These are phyloP conservation scores for Fusarium mangiferae DNA, from an alignment of 2,329 filamentous ascomycete species.

Conservation along the genomic window DNA sequence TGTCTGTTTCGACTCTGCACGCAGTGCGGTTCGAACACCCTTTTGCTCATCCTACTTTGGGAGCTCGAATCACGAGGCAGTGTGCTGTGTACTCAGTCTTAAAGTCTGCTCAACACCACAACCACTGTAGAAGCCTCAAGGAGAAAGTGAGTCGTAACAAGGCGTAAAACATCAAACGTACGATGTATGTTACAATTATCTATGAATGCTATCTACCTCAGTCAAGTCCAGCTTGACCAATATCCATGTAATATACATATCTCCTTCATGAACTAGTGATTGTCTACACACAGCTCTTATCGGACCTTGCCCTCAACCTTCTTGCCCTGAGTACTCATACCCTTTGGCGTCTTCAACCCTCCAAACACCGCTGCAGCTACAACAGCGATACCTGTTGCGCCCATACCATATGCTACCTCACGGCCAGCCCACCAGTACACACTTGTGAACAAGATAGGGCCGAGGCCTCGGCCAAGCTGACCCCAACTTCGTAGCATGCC, in stretches of 20 bases:
- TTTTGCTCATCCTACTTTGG: not conserved
- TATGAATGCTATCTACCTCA: not conserved
- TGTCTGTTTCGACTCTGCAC: not conserved
- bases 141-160: not conserved
- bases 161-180: not conserved
- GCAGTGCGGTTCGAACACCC: not conserved
- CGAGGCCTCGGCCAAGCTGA: constrained; percentile 87
- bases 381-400: constrained; percentile 80
- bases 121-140: not conserved
- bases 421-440: constrained; percentile 99
- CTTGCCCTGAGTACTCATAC: constrained; percentile 30
- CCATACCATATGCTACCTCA: constrained; percentile 83
- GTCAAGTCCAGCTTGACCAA: constrained; percentile 34
- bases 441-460: constrained; percentile 90
- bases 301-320: constrained; percentile 32
- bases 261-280: not conserved
- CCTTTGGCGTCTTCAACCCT: constrained; percentile 72
- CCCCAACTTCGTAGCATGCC: constrained; percentile 85
- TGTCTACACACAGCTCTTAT: constrained; percentile 2
- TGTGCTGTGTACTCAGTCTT: not conserved
- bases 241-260: not conserved
- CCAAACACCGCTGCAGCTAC: constrained; percentile 79
- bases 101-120: not conserved
- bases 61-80: not conserved
- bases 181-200: not conserved